phyloP scores from a whole-genome alignment of 1,139 yeast species.

The Zygosaccharomyces pseudobailii region DNA sequence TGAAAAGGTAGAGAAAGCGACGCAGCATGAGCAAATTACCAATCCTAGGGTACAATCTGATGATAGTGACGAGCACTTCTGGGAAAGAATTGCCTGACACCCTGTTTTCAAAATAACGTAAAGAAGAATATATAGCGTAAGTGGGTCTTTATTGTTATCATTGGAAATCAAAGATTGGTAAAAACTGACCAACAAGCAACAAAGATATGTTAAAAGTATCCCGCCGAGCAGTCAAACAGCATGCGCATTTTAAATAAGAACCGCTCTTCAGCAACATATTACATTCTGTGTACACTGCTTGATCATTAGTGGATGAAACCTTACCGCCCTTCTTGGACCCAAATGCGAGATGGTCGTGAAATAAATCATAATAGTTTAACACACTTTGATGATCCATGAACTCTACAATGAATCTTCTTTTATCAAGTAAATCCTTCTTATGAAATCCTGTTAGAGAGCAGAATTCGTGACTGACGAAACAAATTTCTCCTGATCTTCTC shows the following conservation, averaged over 20 bases:
- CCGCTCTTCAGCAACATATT: constrained; percentile 50
- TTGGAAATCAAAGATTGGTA: constrained; percentile 50
- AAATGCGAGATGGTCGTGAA: constrained; percentile 70
- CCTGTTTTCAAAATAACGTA: neutral
- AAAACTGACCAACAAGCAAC: constrained; percentile 87
- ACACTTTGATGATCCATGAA: constrained; percentile 80
- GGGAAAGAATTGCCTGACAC: constrained; percentile 10
- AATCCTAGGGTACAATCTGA: constrained; percentile 24
- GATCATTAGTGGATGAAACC: constrained; percentile 15
- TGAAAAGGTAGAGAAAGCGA: neutral
- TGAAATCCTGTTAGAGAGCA: constrained; percentile 54
- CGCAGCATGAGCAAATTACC: constrained; percentile 6
- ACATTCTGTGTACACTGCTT: constrained; percentile 57
- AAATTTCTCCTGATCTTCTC: constrained; percentile 76
- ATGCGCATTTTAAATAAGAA: constrained; percentile 49
- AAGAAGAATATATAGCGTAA: neutral
- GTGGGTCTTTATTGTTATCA: constrained; percentile 3
- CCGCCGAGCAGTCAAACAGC: constrained; percentile 84
- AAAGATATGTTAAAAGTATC: constrained; percentile 90
- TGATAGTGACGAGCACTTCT: constrained; percentile 15
- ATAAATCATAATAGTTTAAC: constrained; percentile 75
- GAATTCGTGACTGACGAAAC: constrained; percentile 64
- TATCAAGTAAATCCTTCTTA: constrained; percentile 31
- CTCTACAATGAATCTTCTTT: constrained; percentile 67
- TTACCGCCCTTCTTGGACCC: constrained; percentile 45